Evolutionary conservation across 2,329 filamentous ascomycete genomes (phyloP).

Genomic region (Penicillium sp.): DNA sequence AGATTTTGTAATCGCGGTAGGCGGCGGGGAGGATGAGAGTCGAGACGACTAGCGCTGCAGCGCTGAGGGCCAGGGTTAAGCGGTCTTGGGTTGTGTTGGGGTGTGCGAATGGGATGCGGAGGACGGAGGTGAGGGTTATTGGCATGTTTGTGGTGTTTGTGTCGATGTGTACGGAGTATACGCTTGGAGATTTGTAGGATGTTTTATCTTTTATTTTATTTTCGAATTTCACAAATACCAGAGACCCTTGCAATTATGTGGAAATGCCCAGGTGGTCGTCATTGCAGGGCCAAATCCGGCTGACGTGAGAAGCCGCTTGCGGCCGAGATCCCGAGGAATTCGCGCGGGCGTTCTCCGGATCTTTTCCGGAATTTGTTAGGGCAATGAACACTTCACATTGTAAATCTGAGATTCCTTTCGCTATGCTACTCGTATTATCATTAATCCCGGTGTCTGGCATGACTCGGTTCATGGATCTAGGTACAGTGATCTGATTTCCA

Average conservation of each 20-base stretch:
- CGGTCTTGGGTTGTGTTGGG: constrained; percentile 8
- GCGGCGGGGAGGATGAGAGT: constrained; percentile 20
- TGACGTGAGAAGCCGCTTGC: constrained; percentile 9
- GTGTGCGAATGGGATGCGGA: constrained; percentile 10
- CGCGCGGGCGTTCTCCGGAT: not conserved
- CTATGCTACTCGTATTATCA: constrained; percentile 9
- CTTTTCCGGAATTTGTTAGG: not conserved
- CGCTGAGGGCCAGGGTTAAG: constrained; percentile 16
- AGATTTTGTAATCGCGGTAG: constrained; percentile 37
- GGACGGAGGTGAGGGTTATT: not conserved
- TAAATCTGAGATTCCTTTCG: not conserved
- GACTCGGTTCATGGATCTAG: not conserved
- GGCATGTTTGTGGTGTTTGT: constrained; percentile 2
- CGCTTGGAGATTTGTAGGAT: not conserved
- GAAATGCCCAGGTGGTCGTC: not conserved
- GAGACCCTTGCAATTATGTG: not conserved
- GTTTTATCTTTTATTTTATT: not conserved
- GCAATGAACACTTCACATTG: not conserved
- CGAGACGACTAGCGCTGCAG: constrained; percentile 14
- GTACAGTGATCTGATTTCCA: not conserved
- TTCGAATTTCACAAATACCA: not conserved
- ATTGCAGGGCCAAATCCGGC: not conserved
- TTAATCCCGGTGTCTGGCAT: not conserved
- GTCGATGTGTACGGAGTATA: not conserved
- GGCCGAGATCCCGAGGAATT: constrained; percentile 6